Evolutionary conservation across 176 grass and related monocot species (phyloP).

Genomic region (Pontederia paniculata): DNA sequence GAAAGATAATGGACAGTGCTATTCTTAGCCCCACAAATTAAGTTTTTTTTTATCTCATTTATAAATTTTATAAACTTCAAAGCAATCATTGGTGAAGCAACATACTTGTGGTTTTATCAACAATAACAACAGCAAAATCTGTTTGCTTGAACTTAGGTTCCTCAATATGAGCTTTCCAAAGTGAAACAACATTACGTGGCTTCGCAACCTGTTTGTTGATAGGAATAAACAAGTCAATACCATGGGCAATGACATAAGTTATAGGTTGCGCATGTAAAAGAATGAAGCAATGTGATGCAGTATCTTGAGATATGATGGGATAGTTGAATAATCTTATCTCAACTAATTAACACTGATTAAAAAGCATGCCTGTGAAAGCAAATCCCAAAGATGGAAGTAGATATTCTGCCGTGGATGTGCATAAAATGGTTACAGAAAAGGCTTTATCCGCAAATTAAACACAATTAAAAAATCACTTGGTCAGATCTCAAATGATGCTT

Average conservation of each 20-base stretch:
- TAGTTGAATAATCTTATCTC: neutral
- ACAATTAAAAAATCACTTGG: too few species aligned
- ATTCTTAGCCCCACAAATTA: too few species aligned
- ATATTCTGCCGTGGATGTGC: too few species aligned
- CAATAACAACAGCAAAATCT: constrained; percentile 52
- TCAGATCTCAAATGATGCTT: too few species aligned
- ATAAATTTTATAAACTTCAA: constrained; percentile 4
- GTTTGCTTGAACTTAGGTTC: constrained; percentile 63
- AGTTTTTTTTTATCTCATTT: too few species aligned
- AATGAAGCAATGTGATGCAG: neutral
- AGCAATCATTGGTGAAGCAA: constrained; percentile 22
- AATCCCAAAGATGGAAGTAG: too few species aligned
- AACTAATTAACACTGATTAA: neutral
- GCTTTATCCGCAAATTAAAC: too few species aligned
- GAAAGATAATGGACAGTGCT: too few species aligned
- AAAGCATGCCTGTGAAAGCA: neutral
- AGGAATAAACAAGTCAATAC: neutral
- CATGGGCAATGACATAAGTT: neutral
- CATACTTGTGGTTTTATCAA: constrained; percentile 83
- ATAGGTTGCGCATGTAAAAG: neutral
- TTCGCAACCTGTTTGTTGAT: constrained; percentile 42
- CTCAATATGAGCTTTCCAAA: constrained; percentile 75
- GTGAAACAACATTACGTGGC: constrained; percentile 50
- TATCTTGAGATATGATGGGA: too few species aligned
- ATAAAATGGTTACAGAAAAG: too few species aligned